A percentile compares a stretch with the other conserved stretches of the same genome.
Conservation (phyloP, 2,329 filamentous ascomycete genomes). For the Hypoxylon sp. region DNA sequence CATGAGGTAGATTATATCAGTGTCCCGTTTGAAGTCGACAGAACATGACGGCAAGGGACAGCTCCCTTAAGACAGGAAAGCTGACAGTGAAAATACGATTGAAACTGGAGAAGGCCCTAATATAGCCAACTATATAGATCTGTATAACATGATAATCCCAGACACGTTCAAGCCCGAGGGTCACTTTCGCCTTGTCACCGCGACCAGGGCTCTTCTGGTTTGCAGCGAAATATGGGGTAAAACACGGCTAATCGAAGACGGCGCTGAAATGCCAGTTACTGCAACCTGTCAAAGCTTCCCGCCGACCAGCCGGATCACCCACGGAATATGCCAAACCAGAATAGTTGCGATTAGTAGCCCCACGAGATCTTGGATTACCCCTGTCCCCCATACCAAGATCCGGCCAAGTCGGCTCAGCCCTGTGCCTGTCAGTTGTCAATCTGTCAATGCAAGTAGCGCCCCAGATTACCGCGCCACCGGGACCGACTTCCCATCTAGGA, state of each 20-base stretch:
- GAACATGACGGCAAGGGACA: not conserved
- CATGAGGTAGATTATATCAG: not conserved
- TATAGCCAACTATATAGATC: too few relatives aligned
- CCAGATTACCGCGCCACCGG: not conserved
- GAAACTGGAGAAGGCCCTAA: too few relatives aligned
- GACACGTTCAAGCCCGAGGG: slow-evolving; percentile 3
- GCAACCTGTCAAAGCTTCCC: too few relatives aligned
- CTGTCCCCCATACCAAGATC: slow-evolving; percentile 20
- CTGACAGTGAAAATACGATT: too few relatives aligned
- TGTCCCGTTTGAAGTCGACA: not conserved
- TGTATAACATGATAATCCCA: not conserved
- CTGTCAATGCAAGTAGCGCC: slow-evolving; percentile 13
- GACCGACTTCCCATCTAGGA: not conserved
- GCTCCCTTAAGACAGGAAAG: too few relatives aligned
- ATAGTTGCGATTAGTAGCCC: slow-evolving; percentile 1
- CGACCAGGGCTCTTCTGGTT: slow-evolving; percentile 14
- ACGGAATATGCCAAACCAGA: slow-evolving; percentile 7
- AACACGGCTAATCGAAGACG: slow-evolving; percentile 11
- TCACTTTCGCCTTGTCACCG: not conserved
- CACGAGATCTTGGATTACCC: slow-evolving; percentile 13
- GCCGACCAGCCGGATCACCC: not conserved
- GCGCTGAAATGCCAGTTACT: slow-evolving; percentile 10
- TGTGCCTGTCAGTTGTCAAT: not conserved
- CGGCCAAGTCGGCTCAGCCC: slow-evolving; percentile 15
- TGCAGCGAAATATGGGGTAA: slow-evolving; percentile 25